Evolutionary conservation across 2,329 filamentous ascomycete species (phyloP).

Genomic region (Ophiocordyceps camponoti-rufipedis): DNA sequence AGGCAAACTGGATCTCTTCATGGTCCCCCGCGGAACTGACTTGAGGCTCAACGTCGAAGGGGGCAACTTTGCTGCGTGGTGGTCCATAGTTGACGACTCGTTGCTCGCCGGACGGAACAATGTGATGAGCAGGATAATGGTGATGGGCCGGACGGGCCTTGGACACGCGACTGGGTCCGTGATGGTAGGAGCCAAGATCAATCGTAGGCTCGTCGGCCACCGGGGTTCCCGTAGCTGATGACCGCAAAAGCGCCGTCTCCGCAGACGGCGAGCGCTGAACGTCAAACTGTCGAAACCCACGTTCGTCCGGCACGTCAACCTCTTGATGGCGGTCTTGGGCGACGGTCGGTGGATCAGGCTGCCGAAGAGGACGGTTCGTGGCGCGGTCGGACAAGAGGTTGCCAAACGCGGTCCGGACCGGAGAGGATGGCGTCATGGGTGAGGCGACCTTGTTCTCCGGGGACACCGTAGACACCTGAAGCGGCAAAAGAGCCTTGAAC

Average conservation of each 20-base stretch:
- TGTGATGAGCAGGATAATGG: slow-evolving; percentile 3
- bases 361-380: not conserved
- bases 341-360: not conserved
- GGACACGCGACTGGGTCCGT: slow-evolving; percentile 7
- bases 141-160: slow-evolving; percentile 11
- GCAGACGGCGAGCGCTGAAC: not conserved
- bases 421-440: not conserved
- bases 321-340: not conserved
- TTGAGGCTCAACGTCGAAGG: slow-evolving; percentile 3
- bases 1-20: not conserved
- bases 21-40: not conserved
- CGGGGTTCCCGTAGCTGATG: not conserved
- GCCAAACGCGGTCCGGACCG: not conserved
- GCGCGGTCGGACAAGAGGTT: not conserved
- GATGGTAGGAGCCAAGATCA: not conserved
- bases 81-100: slow-evolving; percentile 1
- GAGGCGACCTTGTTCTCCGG: slow-evolving; percentile 3
- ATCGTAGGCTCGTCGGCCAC: not conserved
- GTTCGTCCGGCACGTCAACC: not conserved
- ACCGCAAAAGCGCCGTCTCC: not conserved
- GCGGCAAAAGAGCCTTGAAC: not conserved
- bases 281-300: not conserved
- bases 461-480: not conserved
- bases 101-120: not conserved
- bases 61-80: slow-evolving; percentile 5